A percentile compares a stretch with the other conserved stretches of the same genome.
These are phyloP conservation scores for Fusarium verrucosum DNA, from an alignment of 2,329 filamentous ascomycete species.

Conservation along the genomic window DNA sequence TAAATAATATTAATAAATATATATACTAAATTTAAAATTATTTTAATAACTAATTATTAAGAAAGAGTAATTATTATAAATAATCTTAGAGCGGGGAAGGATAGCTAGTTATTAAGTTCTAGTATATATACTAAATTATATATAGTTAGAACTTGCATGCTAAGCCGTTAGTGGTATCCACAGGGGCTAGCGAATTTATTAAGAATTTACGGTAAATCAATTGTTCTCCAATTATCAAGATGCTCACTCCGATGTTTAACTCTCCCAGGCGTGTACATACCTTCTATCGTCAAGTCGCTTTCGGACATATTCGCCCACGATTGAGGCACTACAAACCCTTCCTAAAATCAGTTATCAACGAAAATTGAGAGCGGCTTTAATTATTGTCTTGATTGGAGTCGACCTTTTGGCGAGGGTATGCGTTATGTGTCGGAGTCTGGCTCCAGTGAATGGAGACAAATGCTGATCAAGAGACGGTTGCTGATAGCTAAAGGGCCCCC, in stretches of 20 bases:
- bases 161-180: too few species aligned
- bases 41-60: too few species aligned
- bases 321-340: constrained; percentile 66
- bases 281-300: constrained; percentile 56
- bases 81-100: too few species aligned
- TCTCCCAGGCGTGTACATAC: constrained; percentile 58
- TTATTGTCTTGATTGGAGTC: constrained; percentile 59
- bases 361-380: constrained; percentile 62
- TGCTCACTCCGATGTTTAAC: constrained; percentile 59
- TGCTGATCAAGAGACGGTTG: constrained; percentile 5
- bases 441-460: constrained; percentile 3
- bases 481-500: constrained; percentile 10
- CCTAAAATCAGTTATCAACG: constrained; percentile 48
- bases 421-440: constrained; percentile 23
- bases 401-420: constrained; percentile 44
- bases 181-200: too few species aligned
- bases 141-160: too few species aligned
- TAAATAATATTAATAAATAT: too few species aligned
- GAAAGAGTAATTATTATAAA: too few species aligned
- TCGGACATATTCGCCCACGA: constrained; percentile 60
- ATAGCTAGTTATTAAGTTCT: too few species aligned
- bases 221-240: too few species aligned
- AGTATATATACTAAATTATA: too few species aligned
- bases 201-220: too few species aligned
- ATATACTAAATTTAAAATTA: too few species aligned